Evolutionary conservation across 805 yeast genomes (phyloP).

Genomic region (Metschnikowia kofuensis): DNA sequence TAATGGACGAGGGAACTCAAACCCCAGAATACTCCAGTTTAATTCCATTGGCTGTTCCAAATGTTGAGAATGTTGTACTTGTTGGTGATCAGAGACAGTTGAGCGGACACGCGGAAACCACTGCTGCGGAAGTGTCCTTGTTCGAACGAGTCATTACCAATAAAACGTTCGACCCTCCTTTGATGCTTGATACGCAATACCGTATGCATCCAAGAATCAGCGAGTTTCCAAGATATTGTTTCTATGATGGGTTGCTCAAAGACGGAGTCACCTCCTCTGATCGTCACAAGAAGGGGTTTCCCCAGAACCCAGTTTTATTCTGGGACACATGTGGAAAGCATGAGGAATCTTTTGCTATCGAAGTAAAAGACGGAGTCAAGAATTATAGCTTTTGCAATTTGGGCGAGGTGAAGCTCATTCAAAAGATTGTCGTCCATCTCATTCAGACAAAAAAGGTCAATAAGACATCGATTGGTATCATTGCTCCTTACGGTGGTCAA

Average conservation of each 20-base stretch:
- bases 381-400: constrained; percentile 76
- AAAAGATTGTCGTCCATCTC: constrained; percentile 65
- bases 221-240: constrained; percentile 86
- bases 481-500: constrained; percentile 94
- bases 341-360: background rate
- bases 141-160: constrained; percentile 75
- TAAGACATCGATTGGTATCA: constrained; percentile 75
- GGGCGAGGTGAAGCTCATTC: constrained; percentile 90
- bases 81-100: constrained; percentile 96
- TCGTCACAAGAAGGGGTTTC: constrained; percentile 72
- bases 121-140: constrained; percentile 80
- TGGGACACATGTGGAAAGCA: constrained; percentile 80
- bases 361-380: constrained; percentile 77
- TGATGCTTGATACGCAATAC: constrained; percentile 81
- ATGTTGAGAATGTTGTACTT: constrained; percentile 81
- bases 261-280: constrained; percentile 83
- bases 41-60: constrained; percentile 81
- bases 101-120: constrained; percentile 79
- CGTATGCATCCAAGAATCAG: constrained; percentile 90
- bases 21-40: constrained; percentile 84
- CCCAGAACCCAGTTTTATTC: constrained; percentile 83
- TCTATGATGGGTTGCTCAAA: constrained; percentile 86
- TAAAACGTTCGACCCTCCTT: background rate
- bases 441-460: constrained; percentile 52
- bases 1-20: constrained; percentile 92